Base-by-base conservation (phyloP, 352 stramenopile species). In the Globisporangium camurandrum region DNA sequence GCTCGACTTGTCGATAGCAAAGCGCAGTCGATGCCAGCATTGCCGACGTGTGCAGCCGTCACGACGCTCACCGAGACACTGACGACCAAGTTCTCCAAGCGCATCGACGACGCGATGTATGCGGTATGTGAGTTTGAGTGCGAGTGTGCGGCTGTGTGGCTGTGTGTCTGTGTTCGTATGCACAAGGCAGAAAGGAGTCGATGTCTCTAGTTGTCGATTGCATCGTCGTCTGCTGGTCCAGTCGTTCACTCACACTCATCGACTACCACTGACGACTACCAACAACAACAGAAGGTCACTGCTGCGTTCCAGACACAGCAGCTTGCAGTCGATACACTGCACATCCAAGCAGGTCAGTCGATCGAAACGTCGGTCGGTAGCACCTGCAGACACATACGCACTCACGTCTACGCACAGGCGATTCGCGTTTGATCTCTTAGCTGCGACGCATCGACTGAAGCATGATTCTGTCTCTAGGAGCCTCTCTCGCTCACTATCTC, bases 271-370 rank as follows among this genome's bases (percentile, higher is more conserved):
- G n/a, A n/a, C n/a, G n/a, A n/a, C n/a, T n/a, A n/a, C n/a, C n/a
- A n/a, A n/a, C n/a, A 7, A 17, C 24, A 11, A 12, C 27, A 75
- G 54, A 68, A 73, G 53, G 55, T 85, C 20, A 24, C 62, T 26
- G 57, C 62, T 26, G 57, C 57, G 22, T 87, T 87, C 42, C 62
- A 76, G 23, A 46, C 53, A 19, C 74, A 70, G 22, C 57, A 65
- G 39, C 49, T 75, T 8, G 52, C 36, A 4, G 62, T 80, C n/a
- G 53, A 67, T 20, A 61, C 59, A 22, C 44, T 52, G 31, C 42
- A 59, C 22, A 75, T 82, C 46, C 60, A 70, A 60, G 62, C 61
- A 56, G 65, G 67, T 74, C 0, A 4, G 46, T 45, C 4, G 28
- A n/a, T n/a, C n/a, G n/a, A n/a, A n/a, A n/a, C n/a, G n/a, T n/a